A percentile compares a stretch with the other conserved stretches of the same genome.
Evolutionary conservation across 2,329 filamentous ascomycete species (phyloP).

Genomic region (Aotearoamyces nothofagi): DNA sequence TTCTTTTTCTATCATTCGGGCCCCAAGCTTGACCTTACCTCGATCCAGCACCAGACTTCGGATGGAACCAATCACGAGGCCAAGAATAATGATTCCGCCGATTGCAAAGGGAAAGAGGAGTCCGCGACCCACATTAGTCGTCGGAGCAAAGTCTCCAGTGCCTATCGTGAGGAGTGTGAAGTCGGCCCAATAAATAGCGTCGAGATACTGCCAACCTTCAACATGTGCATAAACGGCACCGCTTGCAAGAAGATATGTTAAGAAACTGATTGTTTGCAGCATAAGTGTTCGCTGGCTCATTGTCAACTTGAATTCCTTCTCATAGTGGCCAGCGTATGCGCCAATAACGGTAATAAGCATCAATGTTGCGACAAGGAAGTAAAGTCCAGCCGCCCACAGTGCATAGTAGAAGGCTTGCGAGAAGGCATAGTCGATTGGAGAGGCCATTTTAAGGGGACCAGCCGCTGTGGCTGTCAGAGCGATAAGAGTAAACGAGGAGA

Average conservation of each 20-base stretch:
- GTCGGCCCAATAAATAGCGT: slow-evolving; percentile 68
- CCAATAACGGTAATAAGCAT: slow-evolving; percentile 70
- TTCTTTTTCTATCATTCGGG: slow-evolving; percentile 44
- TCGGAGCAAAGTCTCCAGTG: slow-evolving; percentile 37
- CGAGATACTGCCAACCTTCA: slow-evolving; percentile 62
- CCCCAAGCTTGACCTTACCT: slow-evolving; percentile 35
- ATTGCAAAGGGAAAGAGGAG: slow-evolving; percentile 75
- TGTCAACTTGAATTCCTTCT: slow-evolving; percentile 63
- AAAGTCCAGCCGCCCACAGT: slow-evolving; percentile 60
- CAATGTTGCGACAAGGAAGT: slow-evolving; percentile 63
- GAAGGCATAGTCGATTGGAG: slow-evolving; percentile 40
- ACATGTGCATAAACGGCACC: slow-evolving; percentile 59
- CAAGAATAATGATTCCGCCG: slow-evolving; percentile 69
- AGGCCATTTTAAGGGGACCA: slow-evolving; percentile 34
- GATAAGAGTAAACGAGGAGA: slow-evolving; percentile 48
- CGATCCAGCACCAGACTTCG: slow-evolving; percentile 48
- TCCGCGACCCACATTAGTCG: slow-evolving; percentile 42
- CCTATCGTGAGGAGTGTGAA: slow-evolving; percentile 53
- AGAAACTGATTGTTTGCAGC: slow-evolving; percentile 75
- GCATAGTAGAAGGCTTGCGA: slow-evolving; percentile 83
- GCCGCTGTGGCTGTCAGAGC: slow-evolving; percentile 50
- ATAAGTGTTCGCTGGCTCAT: slow-evolving; percentile 76
- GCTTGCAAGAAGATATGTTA: slow-evolving; percentile 67
- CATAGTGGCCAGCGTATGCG: slow-evolving; percentile 54
- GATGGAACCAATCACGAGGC: slow-evolving; percentile 70